Evolutionary conservation across 352 stramenopile species (phyloP).

Genomic region (Phytophthora boehmeriae): DNA sequence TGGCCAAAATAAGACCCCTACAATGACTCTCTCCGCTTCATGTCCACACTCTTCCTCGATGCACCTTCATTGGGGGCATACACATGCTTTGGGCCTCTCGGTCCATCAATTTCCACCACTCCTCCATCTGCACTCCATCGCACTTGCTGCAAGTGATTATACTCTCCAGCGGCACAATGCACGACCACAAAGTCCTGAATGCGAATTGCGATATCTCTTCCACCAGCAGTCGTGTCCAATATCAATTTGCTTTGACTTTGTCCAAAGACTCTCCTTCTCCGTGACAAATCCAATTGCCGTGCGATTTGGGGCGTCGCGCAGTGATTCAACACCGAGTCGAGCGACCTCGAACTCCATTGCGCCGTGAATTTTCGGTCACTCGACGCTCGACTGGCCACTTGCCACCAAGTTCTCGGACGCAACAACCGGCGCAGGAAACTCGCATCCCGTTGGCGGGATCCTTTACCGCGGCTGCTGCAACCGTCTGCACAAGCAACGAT

Average conservation of each 20-base stretch:
- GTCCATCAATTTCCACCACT: not conserved
- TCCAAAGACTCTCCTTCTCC: not conserved
- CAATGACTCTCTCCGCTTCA: too few relatives aligned
- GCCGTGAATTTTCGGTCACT: conserved; percentile 28
- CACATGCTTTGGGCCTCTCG: not conserved
- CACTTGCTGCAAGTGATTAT: conserved; percentile 21
- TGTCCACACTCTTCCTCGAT: too few relatives aligned
- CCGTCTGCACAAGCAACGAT: conserved; percentile 33
- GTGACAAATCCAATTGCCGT: conserved; percentile 25
- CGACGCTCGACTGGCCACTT: conserved; percentile 10
- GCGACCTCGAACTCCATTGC: conserved; percentile 26
- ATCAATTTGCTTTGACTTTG: not conserved
- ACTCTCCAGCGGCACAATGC: conserved; percentile 20
- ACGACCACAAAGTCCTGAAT: conserved; percentile 31
- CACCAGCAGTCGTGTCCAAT: not conserved
- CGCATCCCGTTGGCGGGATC: not conserved
- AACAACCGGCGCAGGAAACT: not conserved
- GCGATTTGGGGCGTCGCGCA: conserved; percentile 37
- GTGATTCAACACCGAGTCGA: conserved; percentile 37
- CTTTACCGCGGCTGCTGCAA: conserved; percentile 13
- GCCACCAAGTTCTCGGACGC: conserved; percentile 1
- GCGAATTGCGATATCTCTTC: conserved; percentile 6
- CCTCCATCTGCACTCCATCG: conserved; percentile 15
- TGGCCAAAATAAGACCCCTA: too few relatives aligned
- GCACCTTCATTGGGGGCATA: not conserved